Evolutionary conservation across 169 alveolate species (phyloP).

Genomic region (Plasmodium gonderi): DNA sequence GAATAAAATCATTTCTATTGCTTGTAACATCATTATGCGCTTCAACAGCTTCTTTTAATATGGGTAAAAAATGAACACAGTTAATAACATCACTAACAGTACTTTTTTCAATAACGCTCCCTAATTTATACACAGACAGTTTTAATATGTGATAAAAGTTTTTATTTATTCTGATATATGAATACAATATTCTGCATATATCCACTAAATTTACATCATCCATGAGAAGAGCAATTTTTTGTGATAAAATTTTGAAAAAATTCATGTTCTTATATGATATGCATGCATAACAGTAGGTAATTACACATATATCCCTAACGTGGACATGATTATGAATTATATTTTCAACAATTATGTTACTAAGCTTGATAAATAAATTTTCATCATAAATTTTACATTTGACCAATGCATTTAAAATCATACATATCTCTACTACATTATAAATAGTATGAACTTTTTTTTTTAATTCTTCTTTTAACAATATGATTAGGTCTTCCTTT

Average conservation of each 20-base stretch:
- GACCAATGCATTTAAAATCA: conserved; percentile 69
- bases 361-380: conserved; percentile 37
- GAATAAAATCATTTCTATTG: not conserved
- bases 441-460: conserved; percentile 53
- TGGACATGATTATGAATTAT: conserved; percentile 43
- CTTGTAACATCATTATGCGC: not conserved
- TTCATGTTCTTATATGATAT: conserved; percentile 51
- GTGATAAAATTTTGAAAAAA: conserved; percentile 56
- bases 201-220: conserved; percentile 56
- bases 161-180: conserved; percentile 45
- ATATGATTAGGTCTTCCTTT: conserved; percentile 34
- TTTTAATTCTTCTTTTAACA: conserved; percentile 72
- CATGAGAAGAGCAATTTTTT: conserved; percentile 34
- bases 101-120: conserved; percentile 29
- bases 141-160: conserved; percentile 67
- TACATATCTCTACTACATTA: conserved; percentile 65
- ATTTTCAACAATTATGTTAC: conserved; percentile 52
- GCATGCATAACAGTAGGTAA: conserved; percentile 50
- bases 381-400: conserved; percentile 66
- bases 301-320: conserved; percentile 65
- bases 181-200: conserved; percentile 59
- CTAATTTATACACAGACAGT: conserved; percentile 11
- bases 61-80: conserved; percentile 72
- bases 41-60: conserved; percentile 33
- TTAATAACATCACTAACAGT: conserved; percentile 46